Evolutionary conservation across 2,329 filamentous ascomycete species (phyloP), one percentile per base, ranked within the genome.

Genomic region (Torrubiellomyces zombiae): DNA sequence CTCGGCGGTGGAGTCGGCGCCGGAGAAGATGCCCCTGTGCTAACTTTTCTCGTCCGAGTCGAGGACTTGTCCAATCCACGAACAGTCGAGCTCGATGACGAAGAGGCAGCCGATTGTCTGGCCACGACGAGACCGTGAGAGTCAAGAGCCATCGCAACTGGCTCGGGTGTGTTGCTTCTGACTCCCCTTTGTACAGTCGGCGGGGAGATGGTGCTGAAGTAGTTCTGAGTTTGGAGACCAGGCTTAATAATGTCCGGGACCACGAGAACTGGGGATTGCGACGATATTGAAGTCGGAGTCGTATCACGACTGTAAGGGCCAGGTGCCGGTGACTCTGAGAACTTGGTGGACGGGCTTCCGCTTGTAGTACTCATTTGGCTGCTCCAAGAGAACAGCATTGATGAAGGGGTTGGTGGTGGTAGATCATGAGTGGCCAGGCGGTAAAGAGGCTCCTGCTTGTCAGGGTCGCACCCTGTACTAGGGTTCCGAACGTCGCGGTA

Each of bases 221-320:
- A n/a, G n/a, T n/a, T n/a, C n/a, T n/a, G n/a, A n/a, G n/a, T n/a
- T n/a, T n/a, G n/a, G n/a, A n/a, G n/a, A n/a, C n/a, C n/a, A n/a
- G n/a, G n/a, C n/a, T n/a, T n/a, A n/a, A n/a, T n/a, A n/a, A n/a
- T n/a, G n/a, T 45, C 55, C 27, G 50, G 66, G 32, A 40, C 60
- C 44, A 68, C 49, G 4, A 75, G 47, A 3, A 67, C 63, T 4
- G 78, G 75, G 10, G 76, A 83, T 38, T 76, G 74, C 2, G 78
- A 83, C 6, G 73, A 76, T 33, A 78, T 72, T 7, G 78, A 83
- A 4, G 76, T 82, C 6, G 78, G 78, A 3, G 78, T 83, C 1
- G 77, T 82, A 30, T 78, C 75, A 33, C 77, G 64, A 42, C 77
- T 83, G 47, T 81, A 83, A 5, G 69, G 54, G 3, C 74, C 68